Conservation (phyloP, 2,329 filamentous ascomycete species). For the Nemania sp. region DNA sequence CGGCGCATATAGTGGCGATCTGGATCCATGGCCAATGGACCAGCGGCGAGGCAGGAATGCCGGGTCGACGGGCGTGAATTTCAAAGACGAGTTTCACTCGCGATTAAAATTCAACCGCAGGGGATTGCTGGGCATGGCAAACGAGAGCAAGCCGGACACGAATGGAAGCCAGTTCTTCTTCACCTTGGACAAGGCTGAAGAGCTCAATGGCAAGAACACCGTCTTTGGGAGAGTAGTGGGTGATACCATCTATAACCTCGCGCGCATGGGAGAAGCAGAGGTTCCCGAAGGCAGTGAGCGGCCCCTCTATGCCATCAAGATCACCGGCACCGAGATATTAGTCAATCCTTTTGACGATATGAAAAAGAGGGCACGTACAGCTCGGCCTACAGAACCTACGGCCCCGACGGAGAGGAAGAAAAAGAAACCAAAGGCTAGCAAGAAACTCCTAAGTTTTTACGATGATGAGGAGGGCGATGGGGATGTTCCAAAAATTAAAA, state of each 20-base stretch:
- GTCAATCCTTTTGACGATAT: slow-evolving; percentile 84
- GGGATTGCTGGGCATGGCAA: slow-evolving; percentile 94
- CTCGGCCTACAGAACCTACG: slow-evolving; percentile 53
- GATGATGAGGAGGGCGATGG: slow-evolving; percentile 70
- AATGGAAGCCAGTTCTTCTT: slow-evolving; percentile 99
- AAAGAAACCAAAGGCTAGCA: slow-evolving; percentile 75
- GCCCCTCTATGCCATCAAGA: slow-evolving; percentile 82
- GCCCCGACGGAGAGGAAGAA: slow-evolving; percentile 57
- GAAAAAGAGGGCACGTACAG: slow-evolving; percentile 67
- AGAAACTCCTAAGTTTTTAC: slow-evolving; percentile 78
- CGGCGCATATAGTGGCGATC: slow-evolving; percentile 71
- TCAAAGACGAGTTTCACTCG: slow-evolving; percentile 88
- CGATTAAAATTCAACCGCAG: slow-evolving; percentile 90
- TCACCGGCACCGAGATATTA: slow-evolving; percentile 74
- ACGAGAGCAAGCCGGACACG: slow-evolving; percentile 74
- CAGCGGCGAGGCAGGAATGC: slow-evolving; percentile 65
- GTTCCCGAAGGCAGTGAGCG: slow-evolving; percentile 77
- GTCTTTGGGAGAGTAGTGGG: slow-evolving; percentile 91
- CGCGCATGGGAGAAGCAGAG: slow-evolving; percentile 90
- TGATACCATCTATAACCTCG: slow-evolving; percentile 93
- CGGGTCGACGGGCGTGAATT: slow-evolving; percentile 62
- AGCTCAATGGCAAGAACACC: slow-evolving; percentile 88
- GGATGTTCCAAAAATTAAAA: slow-evolving; percentile 68
- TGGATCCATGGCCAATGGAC: slow-evolving; percentile 74
- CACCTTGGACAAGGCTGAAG: slow-evolving; percentile 81